Evolutionary conservation across 768 basidiomycete genomes (phyloP), one percentile per base, ranked within the genome.

Genomic region (Lactifluus piperatus): DNA sequence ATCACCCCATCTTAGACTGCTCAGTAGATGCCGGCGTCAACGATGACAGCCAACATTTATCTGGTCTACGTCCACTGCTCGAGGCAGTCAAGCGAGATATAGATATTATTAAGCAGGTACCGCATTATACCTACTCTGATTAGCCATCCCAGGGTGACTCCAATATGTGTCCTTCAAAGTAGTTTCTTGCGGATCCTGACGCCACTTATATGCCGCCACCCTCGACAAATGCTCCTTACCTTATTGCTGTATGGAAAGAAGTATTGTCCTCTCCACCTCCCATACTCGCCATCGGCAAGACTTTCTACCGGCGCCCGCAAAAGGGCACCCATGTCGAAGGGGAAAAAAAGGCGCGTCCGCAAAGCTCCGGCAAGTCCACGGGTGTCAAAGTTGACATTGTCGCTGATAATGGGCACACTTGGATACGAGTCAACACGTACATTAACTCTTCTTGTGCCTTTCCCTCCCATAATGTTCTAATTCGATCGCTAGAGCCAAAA

Each of bases 391-490:
- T 94, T 0, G 92, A 94, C 66, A 76, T 94, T 14, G 83, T 93
- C 14, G 84, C 85, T 1, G 82, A 88, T 22, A 80, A 83, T 44
- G 91, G 92, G 1, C 73, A 78, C 24, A 73, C 75, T 3, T 95
- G 93, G 93, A 83, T 91, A 41, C 80, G 91, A 64, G 80, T 94
- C 36, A 94, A 93, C 71, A 93, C 91, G 91, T 91, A 68, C 68
- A 86, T 81, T 30, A 49, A 29, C 22, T 16, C n/a, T 13, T 48
- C 54, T 56, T 54, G 54, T 39, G 43, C 54, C 43, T 44, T 51
- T 41, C 57, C 43, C 51, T 6, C 34, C 10, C 49, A 27, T 54
- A 20, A 46, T 57, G 64, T 50, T 11, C n/a, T 7, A 36, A 51
- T 48, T 26, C 26, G 27, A 43, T 55, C 27, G 18, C 0, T 65